Percentiles rank a stretch among this genome's conserved stretches.
Conservation (phyloP, 2,329 filamentous ascomycete genomes). For the Aspergillus sergii region DNA sequence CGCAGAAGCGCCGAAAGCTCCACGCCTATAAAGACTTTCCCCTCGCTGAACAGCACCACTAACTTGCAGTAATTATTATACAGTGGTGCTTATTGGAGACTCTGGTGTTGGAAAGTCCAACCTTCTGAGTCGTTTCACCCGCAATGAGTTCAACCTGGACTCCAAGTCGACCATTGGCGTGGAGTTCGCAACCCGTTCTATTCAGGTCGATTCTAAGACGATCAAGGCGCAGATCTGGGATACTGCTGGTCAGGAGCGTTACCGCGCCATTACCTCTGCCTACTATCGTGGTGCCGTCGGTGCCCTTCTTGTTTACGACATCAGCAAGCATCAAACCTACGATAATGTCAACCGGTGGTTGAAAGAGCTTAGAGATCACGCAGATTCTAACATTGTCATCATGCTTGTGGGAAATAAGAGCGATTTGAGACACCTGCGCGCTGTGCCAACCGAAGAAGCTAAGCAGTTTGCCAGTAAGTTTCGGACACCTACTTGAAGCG, state of each 20-base stretch:
- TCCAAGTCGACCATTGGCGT: conserved; percentile 99
- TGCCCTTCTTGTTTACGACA: conserved; percentile 97
- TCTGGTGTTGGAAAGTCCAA: conserved; percentile 99
- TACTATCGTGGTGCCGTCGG: conserved; percentile 98
- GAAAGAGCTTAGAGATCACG: conserved; percentile 97
- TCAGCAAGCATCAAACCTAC: conserved; percentile 99
- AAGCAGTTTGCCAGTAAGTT: conserved; percentile 91
- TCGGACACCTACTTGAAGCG: not conserved
- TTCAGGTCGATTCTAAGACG: conserved; percentile 98
- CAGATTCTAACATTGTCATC: conserved; percentile 98
- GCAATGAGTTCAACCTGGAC: conserved; percentile 99
- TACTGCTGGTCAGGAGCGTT: conserved; percentile 97
- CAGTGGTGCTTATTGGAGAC: conserved; percentile 98
- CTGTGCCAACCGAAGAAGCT: conserved; percentile 95
- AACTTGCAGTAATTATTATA: conserved; percentile 20
- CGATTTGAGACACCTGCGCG: conserved; percentile 97
- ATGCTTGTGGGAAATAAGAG: conserved; percentile 99
- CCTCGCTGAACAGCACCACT: conserved; percentile 16
- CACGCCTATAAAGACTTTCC: conserved; percentile 19
- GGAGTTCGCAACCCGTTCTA: conserved; percentile 97
- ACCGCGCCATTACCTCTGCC: conserved; percentile 97
- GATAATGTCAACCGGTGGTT: conserved; percentile 99
- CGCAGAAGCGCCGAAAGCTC: conserved; percentile 23
- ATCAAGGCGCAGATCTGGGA: conserved; percentile 99
- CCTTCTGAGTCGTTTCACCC: conserved; percentile 97